Evolutionary conservation across 495 filamentous ascomycete species (phyloP).

Genomic region (Daldinia caldariorum): DNA sequence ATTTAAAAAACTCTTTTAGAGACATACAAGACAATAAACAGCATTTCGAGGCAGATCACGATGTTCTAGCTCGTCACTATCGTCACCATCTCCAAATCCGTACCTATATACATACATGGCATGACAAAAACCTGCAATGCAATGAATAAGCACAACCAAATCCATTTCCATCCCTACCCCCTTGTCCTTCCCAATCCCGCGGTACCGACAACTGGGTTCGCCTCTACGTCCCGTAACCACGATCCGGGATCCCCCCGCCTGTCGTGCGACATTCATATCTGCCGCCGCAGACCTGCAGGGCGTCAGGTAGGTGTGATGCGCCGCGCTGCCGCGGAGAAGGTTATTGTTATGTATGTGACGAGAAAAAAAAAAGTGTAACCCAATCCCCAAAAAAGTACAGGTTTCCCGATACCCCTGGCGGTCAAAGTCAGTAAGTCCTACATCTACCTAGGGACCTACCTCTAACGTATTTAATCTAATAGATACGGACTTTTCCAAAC

Average conservation of each 20-base stretch:
- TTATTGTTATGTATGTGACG: neutral
- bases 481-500: no score
- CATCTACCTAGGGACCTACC: no score
- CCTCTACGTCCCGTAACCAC: neutral
- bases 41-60: no score
- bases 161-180: no score
- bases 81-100: neutral
- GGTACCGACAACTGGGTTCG: constrained; percentile 4
- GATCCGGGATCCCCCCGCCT: constrained; percentile 1
- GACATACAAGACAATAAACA: no score
- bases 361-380: neutral
- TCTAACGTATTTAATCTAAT: no score
- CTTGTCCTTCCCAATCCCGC: neutral
- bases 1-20: no score
- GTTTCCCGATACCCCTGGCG: neutral
- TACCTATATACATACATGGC: no score
- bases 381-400: neutral
- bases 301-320: neutral
- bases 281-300: neutral
- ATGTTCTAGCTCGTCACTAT: neutral
- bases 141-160: neutral
- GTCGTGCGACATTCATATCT: neutral
- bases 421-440: neutral
- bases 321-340: neutral
- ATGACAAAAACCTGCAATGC: neutral